Evolutionary conservation across 2,329 filamentous ascomycete genomes (phyloP).

Genomic region (Aspergillus tamarii): DNA sequence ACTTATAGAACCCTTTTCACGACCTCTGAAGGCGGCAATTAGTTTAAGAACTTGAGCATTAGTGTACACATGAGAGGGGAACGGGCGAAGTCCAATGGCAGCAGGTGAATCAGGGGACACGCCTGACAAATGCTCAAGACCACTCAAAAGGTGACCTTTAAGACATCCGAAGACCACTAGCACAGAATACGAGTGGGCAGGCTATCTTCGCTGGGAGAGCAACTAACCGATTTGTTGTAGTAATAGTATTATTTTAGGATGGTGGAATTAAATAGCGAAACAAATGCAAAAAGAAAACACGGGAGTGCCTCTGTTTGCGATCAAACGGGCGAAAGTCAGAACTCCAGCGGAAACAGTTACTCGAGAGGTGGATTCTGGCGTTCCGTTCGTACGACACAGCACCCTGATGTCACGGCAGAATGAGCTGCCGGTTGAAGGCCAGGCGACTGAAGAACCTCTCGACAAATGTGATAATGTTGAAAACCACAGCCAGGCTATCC

Average conservation of each 20-base stretch:
- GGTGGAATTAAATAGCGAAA: not conserved
- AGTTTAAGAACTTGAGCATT: not conserved
- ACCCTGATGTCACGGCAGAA: constrained; percentile 3
- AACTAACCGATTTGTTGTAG: constrained; percentile 3
- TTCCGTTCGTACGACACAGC: not conserved
- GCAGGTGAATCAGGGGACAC: constrained; percentile 23
- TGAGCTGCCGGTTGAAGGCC: not conserved
- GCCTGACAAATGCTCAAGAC: constrained; percentile 10
- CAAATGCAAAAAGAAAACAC: not conserved
- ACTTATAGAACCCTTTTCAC: no score
- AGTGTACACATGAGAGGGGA: not conserved
- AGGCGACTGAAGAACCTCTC: not conserved
- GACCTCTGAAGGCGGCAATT: constrained; percentile 3
- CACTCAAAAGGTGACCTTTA: constrained; percentile 12
- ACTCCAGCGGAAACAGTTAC: constrained; percentile 1
- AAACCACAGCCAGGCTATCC: not conserved
- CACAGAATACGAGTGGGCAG: constrained; percentile 2
- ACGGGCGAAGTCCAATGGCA: not conserved
- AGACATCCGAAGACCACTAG: constrained; percentile 19
- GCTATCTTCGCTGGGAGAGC: not conserved
- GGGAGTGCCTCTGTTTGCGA: constrained; percentile 4
- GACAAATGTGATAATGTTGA: not conserved
- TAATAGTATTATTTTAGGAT: not conserved
- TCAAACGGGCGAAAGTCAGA: not conserved
- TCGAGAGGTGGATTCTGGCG: constrained; percentile 4